Evolutionary conservation across 345 rosid genomes (phyloP), one percentile per base, ranked within the genome.

Genomic region (Pistacia vera): DNA sequence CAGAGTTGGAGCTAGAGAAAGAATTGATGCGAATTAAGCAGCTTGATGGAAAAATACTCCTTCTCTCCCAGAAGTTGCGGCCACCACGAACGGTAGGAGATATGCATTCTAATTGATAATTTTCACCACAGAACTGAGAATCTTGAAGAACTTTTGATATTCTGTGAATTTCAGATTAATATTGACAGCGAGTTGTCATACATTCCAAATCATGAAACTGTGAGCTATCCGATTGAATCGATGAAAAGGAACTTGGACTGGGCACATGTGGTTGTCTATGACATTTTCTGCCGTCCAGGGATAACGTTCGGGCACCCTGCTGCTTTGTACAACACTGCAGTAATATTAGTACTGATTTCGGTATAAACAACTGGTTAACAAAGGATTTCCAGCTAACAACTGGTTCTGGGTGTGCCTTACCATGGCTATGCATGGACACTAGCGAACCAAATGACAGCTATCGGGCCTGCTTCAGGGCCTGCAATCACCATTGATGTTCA

Each of bases 31-130:
- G 79, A 84, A 16, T 76, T 89, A 28, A 75, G 74, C 52, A 11
- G 64, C 55, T 88, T 95, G 30, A 89, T 91, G 97, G 71, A 77
- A 70, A 89, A 87, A 84, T 87, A 89, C 77, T 66, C 80, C 18
- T 82, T 30, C 33, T 30, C 33, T 30, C 33, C 1, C 33, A 30
- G 33, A 30, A 30, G 33, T 30, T 30, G 33, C 33, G 1, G 33
- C 33, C 33, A 30, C 33, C 33, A 30, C 33, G 33, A 3, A 30
- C 33, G 33, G 33, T 30, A 30, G 33, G 33, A 30, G 33, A 30
- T 30, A 30, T 30, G 3, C 33, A 30, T 30, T 30, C 33, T 30
- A 30, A 30, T 30, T 30, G 33, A 30, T 30, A 2, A 30, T 30
- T 30, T 25, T 30, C 2, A 30, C 33, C 33, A 30, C 33, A 30